phyloP scores from a whole-genome alignment of 2,329 filamentous ascomycete genomes.

The Coniella lustricola region DNA sequence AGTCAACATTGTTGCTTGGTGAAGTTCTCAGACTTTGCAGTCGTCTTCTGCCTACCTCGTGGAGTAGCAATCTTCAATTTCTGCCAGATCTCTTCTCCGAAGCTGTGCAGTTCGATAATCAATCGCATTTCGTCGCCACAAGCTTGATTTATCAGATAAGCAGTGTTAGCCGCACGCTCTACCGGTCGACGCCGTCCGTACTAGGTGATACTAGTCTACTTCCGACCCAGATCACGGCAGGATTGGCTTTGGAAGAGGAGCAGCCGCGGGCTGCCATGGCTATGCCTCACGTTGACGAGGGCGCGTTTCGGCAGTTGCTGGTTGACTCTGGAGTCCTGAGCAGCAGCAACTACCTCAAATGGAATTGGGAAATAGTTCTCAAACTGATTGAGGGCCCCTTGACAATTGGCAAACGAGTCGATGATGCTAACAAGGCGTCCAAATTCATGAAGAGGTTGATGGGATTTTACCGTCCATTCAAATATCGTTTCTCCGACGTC shows the following conservation, averaged over 20 bases:
- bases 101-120: constrained; percentile 63
- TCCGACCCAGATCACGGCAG: constrained; percentile 35
- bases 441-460: constrained; percentile 95
- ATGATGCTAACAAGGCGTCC: constrained; percentile 88
- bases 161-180: constrained; percentile 88
- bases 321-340: constrained; percentile 80
- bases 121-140: constrained; percentile 72
- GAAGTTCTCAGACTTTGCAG: constrained; percentile 88
- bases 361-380: constrained; percentile 93
- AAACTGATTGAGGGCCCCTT: constrained; percentile 89
- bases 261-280: constrained; percentile 43
- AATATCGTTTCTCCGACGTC: constrained; percentile 86
- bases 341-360: constrained; percentile 86
- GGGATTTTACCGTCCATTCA: constrained; percentile 94
- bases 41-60: constrained; percentile 70
- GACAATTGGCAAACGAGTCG: constrained; percentile 81
- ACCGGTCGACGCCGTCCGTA: constrained; percentile 60
- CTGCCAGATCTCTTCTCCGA: constrained; percentile 78
- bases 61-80: constrained; percentile 80
- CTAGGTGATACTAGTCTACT: constrained; percentile 28
- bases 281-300: constrained; percentile 48
- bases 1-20: constrained; percentile 83
- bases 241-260: constrained; percentile 48
- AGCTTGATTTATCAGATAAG: constrained; percentile 97
- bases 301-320: constrained; percentile 56